A percentile compares a stretch with the other conserved stretches of the same genome.
phyloP scores from a whole-genome alignment of 345 rosid species.

The Firmiana major region DNA sequence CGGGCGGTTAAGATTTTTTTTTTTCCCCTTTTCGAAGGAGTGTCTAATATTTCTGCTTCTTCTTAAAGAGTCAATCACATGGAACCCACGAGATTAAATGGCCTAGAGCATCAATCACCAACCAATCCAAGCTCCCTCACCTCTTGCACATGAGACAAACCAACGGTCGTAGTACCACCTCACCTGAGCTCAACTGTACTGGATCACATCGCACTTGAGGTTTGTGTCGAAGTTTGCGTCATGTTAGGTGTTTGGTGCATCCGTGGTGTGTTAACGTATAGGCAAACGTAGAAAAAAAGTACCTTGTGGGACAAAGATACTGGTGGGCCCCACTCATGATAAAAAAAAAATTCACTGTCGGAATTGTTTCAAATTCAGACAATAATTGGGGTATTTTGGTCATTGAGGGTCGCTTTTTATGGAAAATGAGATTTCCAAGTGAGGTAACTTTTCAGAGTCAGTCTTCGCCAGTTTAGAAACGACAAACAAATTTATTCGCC shows the following conservation, averaged over 20 bases:
- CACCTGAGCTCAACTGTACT: neutral
- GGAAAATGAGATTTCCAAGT: conserved; percentile 43
- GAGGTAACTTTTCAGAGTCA: conserved; percentile 7
- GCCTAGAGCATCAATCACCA: neutral
- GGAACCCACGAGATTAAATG: too few species aligned
- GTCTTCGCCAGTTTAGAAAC: conserved; percentile 29
- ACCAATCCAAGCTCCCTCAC: neutral
- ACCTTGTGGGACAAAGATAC: conserved; percentile 42
- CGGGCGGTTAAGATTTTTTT: conserved; percentile 21
- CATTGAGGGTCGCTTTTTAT: conserved; percentile 12
- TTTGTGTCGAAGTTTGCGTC: conserved; percentile 1
- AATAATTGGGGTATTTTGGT: conserved; percentile 21
- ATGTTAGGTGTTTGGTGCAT: conserved; percentile 7
- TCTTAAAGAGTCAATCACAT: too few species aligned
- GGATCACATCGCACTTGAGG: neutral
- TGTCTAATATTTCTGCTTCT: conserved; percentile 14
- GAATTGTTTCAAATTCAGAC: neutral
- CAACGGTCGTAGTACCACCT: neutral
- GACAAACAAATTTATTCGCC: conserved; percentile 47
- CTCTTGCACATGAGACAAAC: neutral
- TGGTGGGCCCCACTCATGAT: conserved; percentile 23
- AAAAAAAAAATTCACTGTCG: neutral
- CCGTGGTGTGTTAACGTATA: conserved; percentile 15
- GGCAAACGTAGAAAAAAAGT: conserved; percentile 2
- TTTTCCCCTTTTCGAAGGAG: neutral